Percentiles rank a stretch among this genome's conserved stretches.
These are phyloP conservation scores for Aspergillus tanneri DNA, from an alignment of 2,329 filamentous ascomycete species.

Conservation along the genomic window DNA sequence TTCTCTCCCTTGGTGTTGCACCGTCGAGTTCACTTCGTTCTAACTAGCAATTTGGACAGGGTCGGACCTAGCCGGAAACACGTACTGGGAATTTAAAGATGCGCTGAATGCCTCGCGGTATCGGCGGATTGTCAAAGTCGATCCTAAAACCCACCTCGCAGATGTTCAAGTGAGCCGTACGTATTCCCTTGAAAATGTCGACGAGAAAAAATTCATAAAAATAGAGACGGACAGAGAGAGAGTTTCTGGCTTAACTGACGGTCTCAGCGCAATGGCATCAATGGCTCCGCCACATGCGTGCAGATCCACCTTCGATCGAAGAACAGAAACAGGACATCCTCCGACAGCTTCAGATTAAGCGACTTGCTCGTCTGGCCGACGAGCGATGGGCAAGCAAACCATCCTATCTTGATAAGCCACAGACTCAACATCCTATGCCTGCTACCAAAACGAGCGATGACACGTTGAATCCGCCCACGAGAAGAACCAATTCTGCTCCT, in stretches of 20 bases:
- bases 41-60: conserved; percentile 41
- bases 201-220: background rate
- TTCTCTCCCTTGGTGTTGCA: background rate
- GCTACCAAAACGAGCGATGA: conserved; percentile 46
- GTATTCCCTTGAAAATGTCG: conserved; percentile 12
- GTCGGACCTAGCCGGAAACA: conserved; percentile 62
- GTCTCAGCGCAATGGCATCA: conserved; percentile 63
- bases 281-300: conserved; percentile 64
- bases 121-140: conserved; percentile 60
- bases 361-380: conserved; percentile 60
- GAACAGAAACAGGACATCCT: conserved; percentile 60
- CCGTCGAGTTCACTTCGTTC: background rate
- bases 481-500: background rate
- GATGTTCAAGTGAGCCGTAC: conserved; percentile 62
- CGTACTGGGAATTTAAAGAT: conserved; percentile 67
- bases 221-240: background rate
- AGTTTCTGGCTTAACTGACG: conserved; percentile 17
- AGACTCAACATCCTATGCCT: conserved; percentile 49
- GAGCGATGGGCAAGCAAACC: conserved; percentile 61
- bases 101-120: conserved; percentile 53
- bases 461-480: conserved; percentile 34
- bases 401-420: conserved; percentile 58
- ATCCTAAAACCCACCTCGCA: conserved; percentile 52
- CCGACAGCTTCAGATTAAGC: conserved; percentile 58
- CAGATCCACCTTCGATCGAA: conserved; percentile 54